Evolutionary conservation across 2,329 filamentous ascomycete species (phyloP).

Genomic region (Coniochaeta ligniaria): DNA sequence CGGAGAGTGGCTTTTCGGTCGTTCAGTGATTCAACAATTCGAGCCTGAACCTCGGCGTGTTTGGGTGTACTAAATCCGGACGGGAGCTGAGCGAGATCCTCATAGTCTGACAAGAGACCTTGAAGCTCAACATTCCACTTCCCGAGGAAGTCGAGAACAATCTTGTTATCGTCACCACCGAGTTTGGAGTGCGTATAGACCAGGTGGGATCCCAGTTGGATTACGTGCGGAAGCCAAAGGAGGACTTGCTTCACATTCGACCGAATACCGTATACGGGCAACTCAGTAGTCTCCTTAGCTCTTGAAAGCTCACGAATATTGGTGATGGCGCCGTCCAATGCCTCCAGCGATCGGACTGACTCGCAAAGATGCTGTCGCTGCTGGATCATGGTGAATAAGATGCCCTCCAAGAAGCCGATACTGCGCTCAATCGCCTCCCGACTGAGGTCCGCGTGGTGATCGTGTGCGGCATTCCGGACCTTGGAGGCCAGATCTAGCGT

Average conservation of each 20-base stretch:
- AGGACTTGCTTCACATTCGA: constrained; percentile 22
- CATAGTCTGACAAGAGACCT: constrained; percentile 31
- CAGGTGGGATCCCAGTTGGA: constrained; percentile 55
- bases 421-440: constrained; percentile 72
- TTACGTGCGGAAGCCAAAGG: constrained; percentile 62
- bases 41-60: constrained; percentile 22
- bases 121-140: constrained; percentile 42
- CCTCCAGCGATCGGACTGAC: constrained; percentile 26
- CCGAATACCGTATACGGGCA: constrained; percentile 7
- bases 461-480: constrained; percentile 58
- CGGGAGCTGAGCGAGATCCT: constrained; percentile 41
- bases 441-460: constrained; percentile 81
- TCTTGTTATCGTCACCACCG: constrained; percentile 41
- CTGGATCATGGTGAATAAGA: constrained; percentile 58
- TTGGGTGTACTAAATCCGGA: constrained; percentile 36
- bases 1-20: constrained; percentile 33
- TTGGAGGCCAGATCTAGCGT: constrained; percentile 66
- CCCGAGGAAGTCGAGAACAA: constrained; percentile 36
- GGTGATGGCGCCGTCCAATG: constrained; percentile 28
- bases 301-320: constrained; percentile 27
- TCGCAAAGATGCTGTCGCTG: constrained; percentile 49
- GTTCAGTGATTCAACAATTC: constrained; percentile 27
- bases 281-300: constrained; percentile 5
- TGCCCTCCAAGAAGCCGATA: constrained; percentile 78
- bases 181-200: constrained; percentile 61